These are phyloP conservation scores for Nitzschia sp. DNA, from an alignment of 108 stramenopile species.

Conservation along the genomic window DNA sequence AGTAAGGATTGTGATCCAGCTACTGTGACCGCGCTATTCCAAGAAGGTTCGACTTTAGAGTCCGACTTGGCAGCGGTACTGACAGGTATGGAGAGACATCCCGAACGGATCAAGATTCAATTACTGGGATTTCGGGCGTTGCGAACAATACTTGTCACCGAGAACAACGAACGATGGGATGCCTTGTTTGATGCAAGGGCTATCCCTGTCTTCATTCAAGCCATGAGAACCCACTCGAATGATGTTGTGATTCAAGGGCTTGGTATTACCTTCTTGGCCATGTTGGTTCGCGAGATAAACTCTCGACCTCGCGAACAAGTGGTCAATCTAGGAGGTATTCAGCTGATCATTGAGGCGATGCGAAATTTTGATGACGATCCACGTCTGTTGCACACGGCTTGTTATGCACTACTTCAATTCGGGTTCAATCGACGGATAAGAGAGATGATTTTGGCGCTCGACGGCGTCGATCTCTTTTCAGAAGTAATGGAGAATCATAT, in stretches of 20 bases:
- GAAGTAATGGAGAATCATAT: not conserved
- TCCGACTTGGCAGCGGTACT: not conserved
- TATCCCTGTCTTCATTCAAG: not conserved
- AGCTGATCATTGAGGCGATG: constrained; percentile 3
- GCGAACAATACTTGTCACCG: not conserved
- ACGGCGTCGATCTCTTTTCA: not conserved
- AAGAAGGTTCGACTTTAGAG: not conserved
- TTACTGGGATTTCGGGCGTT: constrained; percentile 21
- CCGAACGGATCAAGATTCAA: not conserved
- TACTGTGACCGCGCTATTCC: not conserved
- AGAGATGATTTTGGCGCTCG: not conserved
- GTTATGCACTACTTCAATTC: constrained; percentile 9
- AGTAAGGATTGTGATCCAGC: not conserved
- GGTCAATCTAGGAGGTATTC: not conserved
- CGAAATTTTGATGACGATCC: constrained; percentile 4
- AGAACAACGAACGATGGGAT: constrained; percentile 2
- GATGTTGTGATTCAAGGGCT: not conserved
- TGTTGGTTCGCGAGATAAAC: constrained; percentile 9
- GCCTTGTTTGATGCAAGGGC: not conserved
- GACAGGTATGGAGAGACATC: constrained; percentile 9
- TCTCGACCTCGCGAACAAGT: not conserved
- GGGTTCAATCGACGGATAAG: not conserved
- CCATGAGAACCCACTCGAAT: constrained; percentile 5
- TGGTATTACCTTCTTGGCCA: constrained; percentile 5
- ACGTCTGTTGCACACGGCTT: constrained; percentile 7